These are phyloP conservation scores for Lecanicillium sp. DNA, from an alignment of 2,329 filamentous ascomycete species.

Conservation along the genomic window DNA sequence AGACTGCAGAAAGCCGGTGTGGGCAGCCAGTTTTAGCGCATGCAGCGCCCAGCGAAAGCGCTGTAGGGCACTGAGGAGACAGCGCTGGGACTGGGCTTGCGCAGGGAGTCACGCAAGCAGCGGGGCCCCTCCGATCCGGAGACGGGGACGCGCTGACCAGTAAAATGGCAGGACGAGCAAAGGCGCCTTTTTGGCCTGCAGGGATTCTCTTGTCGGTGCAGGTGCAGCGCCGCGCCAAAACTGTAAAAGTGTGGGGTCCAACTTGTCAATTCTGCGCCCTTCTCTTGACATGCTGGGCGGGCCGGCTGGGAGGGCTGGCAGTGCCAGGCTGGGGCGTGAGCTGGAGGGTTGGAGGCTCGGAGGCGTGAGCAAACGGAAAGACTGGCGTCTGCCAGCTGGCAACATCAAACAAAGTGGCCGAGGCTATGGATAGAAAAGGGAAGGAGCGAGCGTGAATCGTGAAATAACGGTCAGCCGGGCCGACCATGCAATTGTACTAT, in stretches of 20 bases:
- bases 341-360: too few relatives aligned
- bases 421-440: too few relatives aligned
- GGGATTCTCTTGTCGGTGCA: slow-evolving; percentile 13
- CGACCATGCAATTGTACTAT: too few relatives aligned
- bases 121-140: too few relatives aligned
- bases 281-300: slow-evolving; percentile 26
- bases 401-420: too few relatives aligned
- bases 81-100: neutral
- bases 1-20: neutral
- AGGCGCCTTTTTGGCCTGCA: slow-evolving; percentile 10
- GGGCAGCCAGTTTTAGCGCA: neutral
- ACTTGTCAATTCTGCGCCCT: slow-evolving; percentile 34
- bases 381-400: too few relatives aligned
- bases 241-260: slow-evolving; percentile 14
- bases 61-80: neutral
- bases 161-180: too few relatives aligned
- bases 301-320: too few relatives aligned
- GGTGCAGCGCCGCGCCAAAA: slow-evolving; percentile 16
- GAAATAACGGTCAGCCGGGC: too few relatives aligned
- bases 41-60: neutral
- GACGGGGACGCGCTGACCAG: neutral
- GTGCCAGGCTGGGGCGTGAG: too few relatives aligned
- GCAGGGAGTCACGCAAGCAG: neutral
- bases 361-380: too few relatives aligned
- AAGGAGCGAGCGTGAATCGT: too few relatives aligned